Evolutionary conservation across 2,329 filamentous ascomycete species (phyloP), one percentile per base, ranked within the genome.

Genomic region (Tolypocladium amazonense): DNA sequence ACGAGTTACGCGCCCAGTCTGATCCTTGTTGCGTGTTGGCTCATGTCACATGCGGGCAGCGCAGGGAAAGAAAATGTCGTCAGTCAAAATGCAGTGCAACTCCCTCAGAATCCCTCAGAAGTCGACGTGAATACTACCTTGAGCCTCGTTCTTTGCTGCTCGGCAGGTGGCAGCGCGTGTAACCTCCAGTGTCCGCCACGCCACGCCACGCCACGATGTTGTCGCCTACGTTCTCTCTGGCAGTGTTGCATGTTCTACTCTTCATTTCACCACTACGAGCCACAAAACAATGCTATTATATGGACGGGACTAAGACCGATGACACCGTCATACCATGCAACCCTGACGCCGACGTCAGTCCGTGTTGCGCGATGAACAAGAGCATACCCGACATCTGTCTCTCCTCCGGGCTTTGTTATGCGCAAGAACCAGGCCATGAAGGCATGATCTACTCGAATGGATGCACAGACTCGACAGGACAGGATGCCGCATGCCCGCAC

Each of bases 241-340:
- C 33, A 30, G 56, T 14, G 39, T 43, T 57, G 30, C 18, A 33
- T 27, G 35, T 37, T 20, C 54, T 50, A 2, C 23, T 33, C 6
- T 35, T 56, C 18, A 50, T n/a, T 47, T 39, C 45, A 27, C 30
- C 56, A 23, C 30, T 57, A 15, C 47, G 25, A 15, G 47, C 45
- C 4, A 50, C 39, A 4, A 56, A 55, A 33, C 56, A 96, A 41
- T 67, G 63, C 56, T 65, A 66, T 41, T 39, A 39, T 1, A 27
- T 66, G 35, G 61, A 61, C 30, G 64, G 65, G 30, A 56, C 52
- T 2, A 37, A 53, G 14, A 20, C 59, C n/a, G 58, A 61, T 27
- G 3, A 15, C 3, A 58, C 33, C 7, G 56, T 45, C 11, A 38
- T 6, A 25, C 62, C 66, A 5, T 67, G 65, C 56, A 54, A 66